These are phyloP conservation scores for Aspergillus coremiiformis DNA, from an alignment of 495 filamentous ascomycete species.

Conservation along the genomic window DNA sequence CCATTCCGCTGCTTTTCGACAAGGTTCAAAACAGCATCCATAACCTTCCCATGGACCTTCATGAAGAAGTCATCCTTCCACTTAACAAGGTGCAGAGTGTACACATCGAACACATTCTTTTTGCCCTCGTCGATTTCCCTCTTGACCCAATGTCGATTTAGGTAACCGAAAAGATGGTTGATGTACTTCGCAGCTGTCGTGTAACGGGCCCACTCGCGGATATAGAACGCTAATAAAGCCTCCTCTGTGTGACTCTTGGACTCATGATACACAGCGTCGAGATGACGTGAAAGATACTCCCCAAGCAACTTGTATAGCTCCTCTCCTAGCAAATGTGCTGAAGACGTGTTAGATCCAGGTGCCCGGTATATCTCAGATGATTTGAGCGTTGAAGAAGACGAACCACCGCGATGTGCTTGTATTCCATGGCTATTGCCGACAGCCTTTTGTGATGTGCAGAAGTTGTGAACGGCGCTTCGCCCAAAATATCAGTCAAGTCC, in stretches of 20 bases:
- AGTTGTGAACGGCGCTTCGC: constrained; percentile 87
- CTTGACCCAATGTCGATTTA: constrained; percentile 99
- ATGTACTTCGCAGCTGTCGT: constrained; percentile 93
- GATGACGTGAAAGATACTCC: constrained; percentile 70
- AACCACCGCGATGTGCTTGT: constrained; percentile 72
- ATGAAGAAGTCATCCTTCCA: constrained; percentile 91
- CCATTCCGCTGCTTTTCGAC: constrained; percentile 97
- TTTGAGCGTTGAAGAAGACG: constrained; percentile 16
- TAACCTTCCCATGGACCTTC: constrained; percentile 76
- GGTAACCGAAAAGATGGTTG: constrained; percentile 93
- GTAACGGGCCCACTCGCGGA: constrained; percentile 91
- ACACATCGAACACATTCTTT: constrained; percentile 96
- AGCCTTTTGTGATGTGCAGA: constrained; percentile 96
- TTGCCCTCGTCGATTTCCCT: constrained; percentile 98
- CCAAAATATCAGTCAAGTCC: constrained; percentile 14
- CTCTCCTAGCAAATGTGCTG: constrained; percentile 89
- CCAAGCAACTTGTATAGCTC: constrained; percentile 91
- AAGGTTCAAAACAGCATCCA: constrained; percentile 88
- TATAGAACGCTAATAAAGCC: constrained; percentile 89
- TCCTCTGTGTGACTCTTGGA: constrained; percentile 80
- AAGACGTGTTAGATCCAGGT: constrained; percentile 10
- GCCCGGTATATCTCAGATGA: background rate
- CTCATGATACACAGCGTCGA: constrained; percentile 54
- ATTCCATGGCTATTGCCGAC: constrained; percentile 47
- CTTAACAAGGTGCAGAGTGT: constrained; percentile 89